Evolutionary conservation across 495 filamentous ascomycete genomes (phyloP).

Genomic region (Hypoxylon intermedium): DNA sequence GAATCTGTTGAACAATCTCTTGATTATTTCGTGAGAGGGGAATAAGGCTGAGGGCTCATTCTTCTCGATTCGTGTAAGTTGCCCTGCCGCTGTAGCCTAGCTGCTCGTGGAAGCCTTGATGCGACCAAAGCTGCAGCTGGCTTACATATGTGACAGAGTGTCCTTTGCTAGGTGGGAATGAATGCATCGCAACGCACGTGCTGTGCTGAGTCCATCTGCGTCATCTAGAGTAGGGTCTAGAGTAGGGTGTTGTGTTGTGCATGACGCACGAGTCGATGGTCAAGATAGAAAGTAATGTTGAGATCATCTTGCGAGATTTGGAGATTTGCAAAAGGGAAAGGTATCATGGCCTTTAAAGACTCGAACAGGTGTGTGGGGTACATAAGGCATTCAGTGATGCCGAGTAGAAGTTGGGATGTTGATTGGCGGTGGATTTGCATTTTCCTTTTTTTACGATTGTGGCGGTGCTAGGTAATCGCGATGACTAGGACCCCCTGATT

Average conservation of each 20-base stretch:
- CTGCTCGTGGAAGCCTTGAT: constrained; percentile 23
- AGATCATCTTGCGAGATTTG: background rate
- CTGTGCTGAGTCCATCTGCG: constrained; percentile 33
- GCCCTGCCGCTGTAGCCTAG: constrained; percentile 26
- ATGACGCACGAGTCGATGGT: constrained; percentile 7
- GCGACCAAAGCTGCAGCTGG: constrained; percentile 6
- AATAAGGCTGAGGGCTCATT: constrained; percentile 24
- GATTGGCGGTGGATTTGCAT: constrained; percentile 11
- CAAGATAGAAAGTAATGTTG: background rate
- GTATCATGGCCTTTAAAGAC: background rate
- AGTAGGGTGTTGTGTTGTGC: constrained; percentile 9
- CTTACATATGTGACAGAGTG: constrained; percentile 22
- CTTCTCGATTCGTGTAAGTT: constrained; percentile 4
- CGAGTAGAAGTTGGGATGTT: background rate
- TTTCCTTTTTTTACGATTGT: constrained; percentile 13
- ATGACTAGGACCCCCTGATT: constrained; percentile 36
- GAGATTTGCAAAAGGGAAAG: background rate
- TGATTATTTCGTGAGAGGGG: constrained; percentile 3
- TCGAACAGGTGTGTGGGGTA: constrained; percentile 10
- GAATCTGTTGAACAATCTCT: background rate
- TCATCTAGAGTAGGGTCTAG: too few relatives aligned
- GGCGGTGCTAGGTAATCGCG: constrained; percentile 36
- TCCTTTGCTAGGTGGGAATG: constrained; percentile 1
- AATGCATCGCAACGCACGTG: constrained; percentile 25
- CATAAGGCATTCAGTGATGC: constrained; percentile 14